Base-by-base conservation (phyloP, 257 asterid species). In the Echites panduratus region DNA sequence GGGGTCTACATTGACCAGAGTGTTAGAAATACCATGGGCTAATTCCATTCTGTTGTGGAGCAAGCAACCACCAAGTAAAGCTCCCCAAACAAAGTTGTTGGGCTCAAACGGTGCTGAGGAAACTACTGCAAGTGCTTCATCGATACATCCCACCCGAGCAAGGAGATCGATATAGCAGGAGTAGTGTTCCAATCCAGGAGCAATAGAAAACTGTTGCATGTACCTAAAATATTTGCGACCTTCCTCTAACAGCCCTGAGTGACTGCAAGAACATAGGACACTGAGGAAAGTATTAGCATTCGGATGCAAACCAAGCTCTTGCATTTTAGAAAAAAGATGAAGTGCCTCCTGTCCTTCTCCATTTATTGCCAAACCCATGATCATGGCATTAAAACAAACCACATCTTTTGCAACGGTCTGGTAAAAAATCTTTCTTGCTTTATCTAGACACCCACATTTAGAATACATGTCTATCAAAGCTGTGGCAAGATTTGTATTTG, bases 361-460 rank as follows among this genome's bases (percentile, higher is more conserved):
- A 68, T 91, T 86, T 9, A 83, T 50, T 47, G 96, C 95, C 35
- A 91, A 85, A 66, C 95, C 95, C 75, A 88, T 87, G 76, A 89
- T 89, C 93, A 88, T 89, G 73, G 97, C 92, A 57, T 91, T 91
- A 78, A 82, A 91, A 12, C 88, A 85, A 59, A 91, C 85, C 40
- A 84, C 88, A n/a, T 91, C 97, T 73, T 88, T 88, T 41, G 53
- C 50, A 8, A 67, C 76, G 72, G 88, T 80, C 67, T 75, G 81
- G 40, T 82, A 70, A 52, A 85, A 90, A 43, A 83, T 84, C 49
- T 71, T 70, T 53, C 75, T 70, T 24, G 95, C 92, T 53, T 64
- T 76, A 19, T 79, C 89, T 79, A 91, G 71, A 66, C 75, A 73
- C 70, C 97, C 96, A 44, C 96, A 91, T 84, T 91, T 89, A 13